Evolutionary conservation across 2,329 filamentous ascomycete genomes (phyloP), one percentile per base, ranked within the genome.

Genomic region (Diaporthe helianthi): DNA sequence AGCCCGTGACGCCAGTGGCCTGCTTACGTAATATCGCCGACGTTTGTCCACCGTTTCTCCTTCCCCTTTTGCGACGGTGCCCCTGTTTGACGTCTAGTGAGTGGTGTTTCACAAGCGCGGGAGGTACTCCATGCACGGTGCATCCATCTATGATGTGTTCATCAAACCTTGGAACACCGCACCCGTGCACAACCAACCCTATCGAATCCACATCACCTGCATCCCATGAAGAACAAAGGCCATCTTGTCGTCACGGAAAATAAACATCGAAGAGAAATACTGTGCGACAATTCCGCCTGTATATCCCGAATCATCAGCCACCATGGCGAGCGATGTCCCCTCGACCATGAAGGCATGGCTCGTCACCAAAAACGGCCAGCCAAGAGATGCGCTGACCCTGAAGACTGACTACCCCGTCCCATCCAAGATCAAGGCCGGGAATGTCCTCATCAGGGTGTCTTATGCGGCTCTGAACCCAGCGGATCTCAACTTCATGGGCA

Each of bases 381-480:
- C 75, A 15, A 67, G 67, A 22, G 69, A 75, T 15, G 74, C 76
- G 9, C 74, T 79, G 26, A 52, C 70, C 7, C 65, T 79, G 7
- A 72, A 71, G 55, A 71, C 69, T n/a, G 69, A 74, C 41, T 71
- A 63, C 36, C 74, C 74, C 7, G 72, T 71, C 22, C 26, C 63
- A 15, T 29, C 71, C 69, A 67, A 71, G 58, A 31, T 72, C 24
- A 74, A 64, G 17, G 53, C 66, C 33, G 53, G 69, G 10, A 69
- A 77, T 31, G 70, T 80, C 51, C 73, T 80, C 52, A 66, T 81
- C 54, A 75, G 72, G 53, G 74, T 81, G 36, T 73, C 75, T 10
- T 75, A 80, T 71, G 77, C 78, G 4, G 75, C 79, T 17, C 76
- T 81, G 58, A 81, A 82, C 71, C 79, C 79, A 15, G 79, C 75